phyloP scores from a whole-genome alignment of 805 yeast species.

The Ogataea ganodermae region DNA sequence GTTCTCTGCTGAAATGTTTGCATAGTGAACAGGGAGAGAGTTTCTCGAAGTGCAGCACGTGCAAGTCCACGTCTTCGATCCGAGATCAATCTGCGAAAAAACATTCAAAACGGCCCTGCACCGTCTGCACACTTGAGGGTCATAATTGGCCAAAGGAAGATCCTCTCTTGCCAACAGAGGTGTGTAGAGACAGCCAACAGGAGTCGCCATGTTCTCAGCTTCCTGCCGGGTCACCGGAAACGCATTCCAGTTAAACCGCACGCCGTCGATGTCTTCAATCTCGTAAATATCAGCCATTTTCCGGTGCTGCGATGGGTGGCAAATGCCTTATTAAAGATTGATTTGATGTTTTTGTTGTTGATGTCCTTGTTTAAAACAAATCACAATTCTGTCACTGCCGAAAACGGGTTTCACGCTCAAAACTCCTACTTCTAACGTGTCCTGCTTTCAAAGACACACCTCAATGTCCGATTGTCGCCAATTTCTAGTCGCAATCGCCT shows the following conservation, averaged over 20 bases:
- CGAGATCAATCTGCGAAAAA: constrained; percentile 75
- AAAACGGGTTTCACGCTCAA: background rate
- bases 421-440: background rate
- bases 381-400: background rate
- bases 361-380: constrained; percentile 1
- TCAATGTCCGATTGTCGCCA: background rate
- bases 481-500: constrained; percentile 1
- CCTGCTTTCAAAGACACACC: background rate
- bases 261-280: constrained; percentile 62
- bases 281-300: constrained; percentile 53
- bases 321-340: background rate
- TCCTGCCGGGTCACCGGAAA: constrained; percentile 89
- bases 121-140: constrained; percentile 79
- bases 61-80: constrained; percentile 81
- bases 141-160: constrained; percentile 76
- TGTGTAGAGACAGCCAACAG: constrained; percentile 93
- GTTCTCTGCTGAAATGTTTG: constrained; percentile 70
- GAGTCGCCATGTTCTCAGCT: constrained; percentile 89
- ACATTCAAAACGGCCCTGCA: constrained; percentile 91
- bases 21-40: constrained; percentile 80
- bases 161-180: constrained; percentile 83
- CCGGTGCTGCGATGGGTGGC: constrained; percentile 2
- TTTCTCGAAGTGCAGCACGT: constrained; percentile 79
- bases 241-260: constrained; percentile 79
- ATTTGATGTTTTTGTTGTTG: background rate